Evolutionary conservation across 164 flowering plant species (phyloP).

Genomic region (Magnolia changhungtana): DNA sequence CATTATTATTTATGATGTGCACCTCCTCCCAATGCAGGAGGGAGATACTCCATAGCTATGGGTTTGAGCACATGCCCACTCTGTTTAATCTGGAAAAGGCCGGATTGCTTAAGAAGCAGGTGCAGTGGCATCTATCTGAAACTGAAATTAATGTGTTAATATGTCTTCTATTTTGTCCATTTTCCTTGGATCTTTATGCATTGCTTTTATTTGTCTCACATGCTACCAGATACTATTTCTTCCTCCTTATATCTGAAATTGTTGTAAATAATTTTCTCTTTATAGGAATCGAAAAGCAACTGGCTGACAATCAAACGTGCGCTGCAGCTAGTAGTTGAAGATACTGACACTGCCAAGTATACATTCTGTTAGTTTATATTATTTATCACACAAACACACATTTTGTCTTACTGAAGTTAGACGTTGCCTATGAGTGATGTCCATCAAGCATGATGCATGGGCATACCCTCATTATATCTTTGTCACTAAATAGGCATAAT

Average conservation of each 20-base stretch:
- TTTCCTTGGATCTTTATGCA: neutral
- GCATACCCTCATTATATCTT: no score
- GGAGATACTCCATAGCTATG: conserved; percentile 97
- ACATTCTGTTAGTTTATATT: neutral
- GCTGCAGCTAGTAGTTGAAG: conserved; percentile 80
- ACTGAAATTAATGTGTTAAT: neutral
- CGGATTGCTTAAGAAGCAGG: conserved; percentile 90
- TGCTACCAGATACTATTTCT: neutral
- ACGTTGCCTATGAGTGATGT: neutral
- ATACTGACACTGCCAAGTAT: conserved; percentile 88
- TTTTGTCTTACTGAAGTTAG: neutral
- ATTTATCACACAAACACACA: neutral
- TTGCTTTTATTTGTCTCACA: neutral
- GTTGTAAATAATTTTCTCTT: conserved; percentile 6
- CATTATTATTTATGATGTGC: neutral
- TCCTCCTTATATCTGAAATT: neutral
- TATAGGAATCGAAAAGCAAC: conserved; percentile 82
- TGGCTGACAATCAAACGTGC: conserved; percentile 81
- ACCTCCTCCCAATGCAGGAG: conserved; percentile 45
- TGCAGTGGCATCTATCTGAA: conserved; percentile 9
- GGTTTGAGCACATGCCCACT: conserved; percentile 90
- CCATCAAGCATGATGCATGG: neutral
- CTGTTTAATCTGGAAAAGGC: conserved; percentile 88
- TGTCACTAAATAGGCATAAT: no score
- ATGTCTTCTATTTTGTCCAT: neutral